Evolutionary conservation across 2,329 filamentous ascomycete species (phyloP).

Genomic region (Fusarium denticulatum): DNA sequence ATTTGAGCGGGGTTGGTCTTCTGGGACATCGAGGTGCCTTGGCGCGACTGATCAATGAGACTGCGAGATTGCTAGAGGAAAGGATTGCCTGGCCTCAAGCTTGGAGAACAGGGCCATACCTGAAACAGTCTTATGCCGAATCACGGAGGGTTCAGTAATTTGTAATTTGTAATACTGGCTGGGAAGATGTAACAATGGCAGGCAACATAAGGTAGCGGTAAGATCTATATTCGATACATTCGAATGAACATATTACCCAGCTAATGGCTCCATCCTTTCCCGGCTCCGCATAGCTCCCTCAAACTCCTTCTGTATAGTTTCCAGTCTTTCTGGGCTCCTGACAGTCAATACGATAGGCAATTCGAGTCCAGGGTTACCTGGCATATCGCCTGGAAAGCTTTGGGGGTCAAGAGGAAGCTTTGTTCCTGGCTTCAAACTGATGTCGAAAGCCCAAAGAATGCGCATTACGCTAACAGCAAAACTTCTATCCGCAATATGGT

Average conservation of each 20-base stretch:
- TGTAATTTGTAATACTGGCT: not conserved
- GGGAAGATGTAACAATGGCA: too few species aligned
- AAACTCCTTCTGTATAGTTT: not conserved
- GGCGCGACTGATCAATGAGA: not conserved
- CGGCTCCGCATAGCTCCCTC: not conserved
- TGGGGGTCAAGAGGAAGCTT: not conserved
- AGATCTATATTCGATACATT: not conserved
- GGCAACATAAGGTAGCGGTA: not conserved
- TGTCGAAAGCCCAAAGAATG: not conserved
- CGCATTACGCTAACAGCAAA: not conserved
- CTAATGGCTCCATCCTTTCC: not conserved
- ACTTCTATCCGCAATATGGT: not conserved
- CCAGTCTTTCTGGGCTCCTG: not conserved
- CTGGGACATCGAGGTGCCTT: not conserved
- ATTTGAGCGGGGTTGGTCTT: not conserved
- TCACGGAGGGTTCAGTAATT: not conserved
- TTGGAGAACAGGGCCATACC: not conserved
- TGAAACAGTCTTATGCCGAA: not conserved
- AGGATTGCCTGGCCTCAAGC: not conserved
- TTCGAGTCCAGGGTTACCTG: not conserved
- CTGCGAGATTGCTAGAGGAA: not conserved
- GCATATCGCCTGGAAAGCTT: not conserved
- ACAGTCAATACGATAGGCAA: not conserved
- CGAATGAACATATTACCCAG: too few species aligned
- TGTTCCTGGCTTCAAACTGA: not conserved